These are phyloP conservation scores for Tricholomella constricta DNA, from an alignment of 768 basidiomycete genomes.

Conservation along the genomic window DNA sequence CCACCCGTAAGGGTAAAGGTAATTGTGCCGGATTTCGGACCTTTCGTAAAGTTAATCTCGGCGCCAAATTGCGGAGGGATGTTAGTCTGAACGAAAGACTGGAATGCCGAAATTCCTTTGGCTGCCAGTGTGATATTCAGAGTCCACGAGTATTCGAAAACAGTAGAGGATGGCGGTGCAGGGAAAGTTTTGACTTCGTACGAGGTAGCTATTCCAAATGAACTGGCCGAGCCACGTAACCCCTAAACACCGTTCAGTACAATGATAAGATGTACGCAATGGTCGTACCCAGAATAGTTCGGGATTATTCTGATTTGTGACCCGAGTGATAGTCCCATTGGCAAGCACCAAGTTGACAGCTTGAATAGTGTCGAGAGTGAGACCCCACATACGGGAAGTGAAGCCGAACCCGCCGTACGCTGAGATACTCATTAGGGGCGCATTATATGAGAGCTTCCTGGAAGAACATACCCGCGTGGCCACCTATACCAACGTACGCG, in stretches of 20 bases:
- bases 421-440: constrained; percentile 5
- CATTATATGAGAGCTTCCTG: neutral
- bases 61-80: constrained; percentile 38
- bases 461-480: constrained; percentile 39
- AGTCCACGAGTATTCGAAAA: constrained; percentile 38
- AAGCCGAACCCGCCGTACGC: constrained; percentile 53
- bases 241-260: constrained; percentile 9
- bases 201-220: constrained; percentile 23
- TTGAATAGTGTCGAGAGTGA: constrained; percentile 47
- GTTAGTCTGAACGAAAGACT: constrained; percentile 34
- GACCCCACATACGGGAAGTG: constrained; percentile 50
- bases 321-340: constrained; percentile 42
- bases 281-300: constrained; percentile 43
- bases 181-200: constrained; percentile 21
- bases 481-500: constrained; percentile 53
- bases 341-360: constrained; percentile 47
- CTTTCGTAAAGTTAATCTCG: constrained; percentile 31
- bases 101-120: constrained; percentile 33
- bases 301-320: constrained; percentile 36
- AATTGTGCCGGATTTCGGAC: constrained; percentile 30
- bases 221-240: constrained; percentile 23
- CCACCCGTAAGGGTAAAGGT: constrained; percentile 32
- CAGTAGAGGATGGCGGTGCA: constrained; percentile 16
- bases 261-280: no score
- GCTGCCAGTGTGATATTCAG: constrained; percentile 32